A percentile compares a stretch with the other conserved stretches of the same genome.
Conservation (phyloP, 2,329 filamentous ascomycete genomes). For the Talaromyces sp. region DNA sequence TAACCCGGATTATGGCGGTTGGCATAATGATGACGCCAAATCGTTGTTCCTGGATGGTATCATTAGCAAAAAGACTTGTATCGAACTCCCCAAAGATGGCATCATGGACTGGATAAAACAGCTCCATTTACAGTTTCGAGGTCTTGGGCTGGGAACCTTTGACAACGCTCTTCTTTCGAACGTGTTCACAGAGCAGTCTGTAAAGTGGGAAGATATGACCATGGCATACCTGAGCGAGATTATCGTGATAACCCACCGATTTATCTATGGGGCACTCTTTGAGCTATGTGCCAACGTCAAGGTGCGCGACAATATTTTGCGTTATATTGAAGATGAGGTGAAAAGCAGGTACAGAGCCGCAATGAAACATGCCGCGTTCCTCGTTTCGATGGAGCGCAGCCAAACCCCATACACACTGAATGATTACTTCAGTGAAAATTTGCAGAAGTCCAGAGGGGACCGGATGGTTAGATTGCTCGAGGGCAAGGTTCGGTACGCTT, state of each 20-base stretch:
- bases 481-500: not conserved
- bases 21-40: not conserved
- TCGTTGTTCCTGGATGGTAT: not conserved
- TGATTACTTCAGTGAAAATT: constrained; percentile 38
- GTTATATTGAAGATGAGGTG: constrained; percentile 42
- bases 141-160: constrained; percentile 51
- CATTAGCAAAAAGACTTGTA: not conserved
- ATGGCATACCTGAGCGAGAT: constrained; percentile 47
- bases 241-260: constrained; percentile 49
- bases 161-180: constrained; percentile 23
- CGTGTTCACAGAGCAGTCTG: constrained; percentile 49
- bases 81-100: constrained; percentile 4
- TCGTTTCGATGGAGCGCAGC: constrained; percentile 49
- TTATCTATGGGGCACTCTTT: constrained; percentile 42
- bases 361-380: constrained; percentile 45
- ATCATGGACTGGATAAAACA: constrained; percentile 44
- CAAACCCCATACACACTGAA: constrained; percentile 48
- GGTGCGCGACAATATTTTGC: constrained; percentile 40
- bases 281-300: constrained; percentile 39
- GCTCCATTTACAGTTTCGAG: constrained; percentile 42
- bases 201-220: constrained; percentile 48
- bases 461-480: constrained; percentile 17
- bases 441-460: constrained; percentile 16
- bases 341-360: constrained; percentile 42
- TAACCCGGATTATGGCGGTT: too few relatives aligned